Base-by-base conservation (phyloP, 495 filamentous ascomycete species). In the Copromyces sp. region DNA sequence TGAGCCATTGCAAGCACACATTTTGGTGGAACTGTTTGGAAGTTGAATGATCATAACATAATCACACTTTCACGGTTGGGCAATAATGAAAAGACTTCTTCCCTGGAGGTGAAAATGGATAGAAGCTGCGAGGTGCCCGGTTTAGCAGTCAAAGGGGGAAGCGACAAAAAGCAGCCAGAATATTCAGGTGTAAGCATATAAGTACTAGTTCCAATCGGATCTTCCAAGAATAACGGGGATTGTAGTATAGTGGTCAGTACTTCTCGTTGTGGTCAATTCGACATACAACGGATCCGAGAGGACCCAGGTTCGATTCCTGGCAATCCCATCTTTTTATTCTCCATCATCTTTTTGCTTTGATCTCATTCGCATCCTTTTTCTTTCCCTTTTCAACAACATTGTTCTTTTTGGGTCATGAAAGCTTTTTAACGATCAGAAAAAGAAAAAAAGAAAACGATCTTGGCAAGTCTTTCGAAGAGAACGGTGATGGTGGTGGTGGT, bases 271-370 rank as follows among this genome's bases (percentile, higher is more conserved):
- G 44, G 44, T 47, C n/a, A 9, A n/a, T 47, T 47, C 17, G 17
- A 47, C 41, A 47, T 47, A 47, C 44, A 47, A 47, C 44, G 44
- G 16, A 47, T 47, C 44, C 44, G 44, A 24, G 47, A 59, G 47
- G 47, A 59, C 47, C 47, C 47, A 29, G 47, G 47, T 59, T 59
- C 47, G 47, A 59, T 59, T 59, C 47, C 47, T 29, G 47, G 47
- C 47, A 59, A 59, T 59, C 47, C 47, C 47, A 59, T 59, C 0
- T 59, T 59, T 53, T 59, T 59, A 24, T 24, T 24, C 24, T 24
- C 24, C 24, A 24, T 24, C 24, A 24, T 24, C 20, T 29, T 53
- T 44, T n/a, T 42, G 12, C 5, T 42, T 44, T 16, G 14, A 17
- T 44, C 14, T 17, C 39, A 4, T 44, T 16, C 40, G 12, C 11